Conservation (phyloP, 306 rosid genomes). For the Clitoria ternatea region DNA sequence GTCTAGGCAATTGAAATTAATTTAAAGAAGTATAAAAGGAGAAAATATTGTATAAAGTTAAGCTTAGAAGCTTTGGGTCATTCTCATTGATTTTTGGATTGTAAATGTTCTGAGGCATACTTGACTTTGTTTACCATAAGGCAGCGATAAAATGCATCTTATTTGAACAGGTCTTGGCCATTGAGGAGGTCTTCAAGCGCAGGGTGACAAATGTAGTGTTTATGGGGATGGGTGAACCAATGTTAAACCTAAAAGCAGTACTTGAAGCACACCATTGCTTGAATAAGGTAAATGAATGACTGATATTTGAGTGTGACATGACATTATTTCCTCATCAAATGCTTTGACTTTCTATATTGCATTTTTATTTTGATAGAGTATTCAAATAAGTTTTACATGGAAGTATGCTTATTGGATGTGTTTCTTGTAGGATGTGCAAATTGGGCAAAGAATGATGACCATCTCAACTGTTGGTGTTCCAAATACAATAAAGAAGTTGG, state of each 20-base stretch:
- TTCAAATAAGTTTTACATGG: slow-evolving; percentile 16
- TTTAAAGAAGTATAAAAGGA: not conserved
- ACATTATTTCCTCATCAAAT: slow-evolving; percentile 3
- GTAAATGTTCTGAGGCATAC: slow-evolving; percentile 5
- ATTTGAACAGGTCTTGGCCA: slow-evolving; percentile 74
- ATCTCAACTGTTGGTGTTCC: slow-evolving; percentile 98
- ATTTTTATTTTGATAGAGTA: slow-evolving; percentile 1
- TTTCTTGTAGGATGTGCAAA: slow-evolving; percentile 67
- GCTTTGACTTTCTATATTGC: not conserved
- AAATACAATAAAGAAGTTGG: slow-evolving; percentile 82
- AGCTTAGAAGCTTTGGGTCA: not conserved
- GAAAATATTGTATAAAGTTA: not conserved
- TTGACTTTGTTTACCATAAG: slow-evolving; percentile 13
- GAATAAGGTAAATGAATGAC: slow-evolving; percentile 63
- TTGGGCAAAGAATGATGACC: slow-evolving; percentile 98
- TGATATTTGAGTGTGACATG: not conserved
- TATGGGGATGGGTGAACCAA: slow-evolving; percentile 99
- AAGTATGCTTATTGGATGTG: slow-evolving; percentile 10
- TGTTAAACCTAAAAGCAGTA: slow-evolving; percentile 85
- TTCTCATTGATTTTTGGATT: not conserved
- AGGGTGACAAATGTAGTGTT: slow-evolving; percentile 95
- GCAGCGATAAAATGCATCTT: not conserved
- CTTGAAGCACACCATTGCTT: slow-evolving; percentile 89
- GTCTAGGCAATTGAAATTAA: not conserved
- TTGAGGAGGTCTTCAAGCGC: slow-evolving; percentile 82